phyloP scores from a whole-genome alignment of 108 stramenopile species.

The Discostella stelligeroides region DNA sequence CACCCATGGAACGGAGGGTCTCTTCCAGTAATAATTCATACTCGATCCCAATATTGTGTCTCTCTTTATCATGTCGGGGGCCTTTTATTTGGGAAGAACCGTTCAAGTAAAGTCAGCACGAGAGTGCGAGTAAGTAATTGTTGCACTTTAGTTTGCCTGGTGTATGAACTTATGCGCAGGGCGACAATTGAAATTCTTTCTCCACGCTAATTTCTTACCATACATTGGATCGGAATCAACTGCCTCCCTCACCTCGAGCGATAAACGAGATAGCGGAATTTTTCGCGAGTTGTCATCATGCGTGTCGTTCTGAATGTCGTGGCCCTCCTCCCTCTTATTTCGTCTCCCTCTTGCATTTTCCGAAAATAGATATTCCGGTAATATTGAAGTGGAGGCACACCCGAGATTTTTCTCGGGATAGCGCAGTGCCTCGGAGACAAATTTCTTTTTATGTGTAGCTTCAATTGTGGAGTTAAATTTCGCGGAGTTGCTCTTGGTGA shows the following conservation, averaged over 20 bases:
- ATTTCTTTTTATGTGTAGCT: constrained; percentile 36
- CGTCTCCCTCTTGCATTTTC: constrained; percentile 34
- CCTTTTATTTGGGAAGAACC: constrained; percentile 5
- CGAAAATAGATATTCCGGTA: constrained; percentile 55
- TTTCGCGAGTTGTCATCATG: neutral
- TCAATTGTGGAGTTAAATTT: neutral
- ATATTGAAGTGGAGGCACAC: constrained; percentile 35
- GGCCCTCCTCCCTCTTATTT: neutral
- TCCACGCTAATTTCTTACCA: constrained; percentile 33
- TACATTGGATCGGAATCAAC: constrained; percentile 76
- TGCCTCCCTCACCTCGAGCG: constrained; percentile 66
- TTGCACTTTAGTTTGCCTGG: no score
- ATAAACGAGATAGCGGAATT: constrained; percentile 53
- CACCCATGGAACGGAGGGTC: constrained; percentile 59
- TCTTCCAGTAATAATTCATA: constrained; percentile 75
- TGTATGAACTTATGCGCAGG: neutral
- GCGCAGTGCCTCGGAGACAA: constrained; percentile 61
- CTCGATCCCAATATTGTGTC: constrained; percentile 74
- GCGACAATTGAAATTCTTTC: neutral
- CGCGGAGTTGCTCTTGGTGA: neutral
- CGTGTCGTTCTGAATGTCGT: neutral
- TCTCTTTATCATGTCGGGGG: constrained; percentile 62
- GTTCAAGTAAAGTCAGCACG: constrained; percentile 3
- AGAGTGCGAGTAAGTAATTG: neutral
- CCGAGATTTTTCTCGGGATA: constrained; percentile 59